Base-by-base conservation (phyloP, 345 rosid species). In the Hibiscus tridactylites region DNA sequence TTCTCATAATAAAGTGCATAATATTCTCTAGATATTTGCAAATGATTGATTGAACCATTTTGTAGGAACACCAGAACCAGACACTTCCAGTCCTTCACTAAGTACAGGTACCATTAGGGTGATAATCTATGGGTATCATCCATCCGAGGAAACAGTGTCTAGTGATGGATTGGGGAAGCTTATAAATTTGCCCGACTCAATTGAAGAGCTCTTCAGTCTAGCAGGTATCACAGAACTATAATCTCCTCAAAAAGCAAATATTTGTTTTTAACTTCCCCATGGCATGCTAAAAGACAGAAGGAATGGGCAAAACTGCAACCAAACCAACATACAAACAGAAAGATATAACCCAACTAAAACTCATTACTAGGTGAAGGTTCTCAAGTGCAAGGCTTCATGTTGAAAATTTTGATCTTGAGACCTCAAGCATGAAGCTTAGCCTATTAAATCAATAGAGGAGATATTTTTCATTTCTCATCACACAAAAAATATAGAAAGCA, bases 81-180 rank as follows among this genome's bases (percentile, higher is more conserved):
- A 71, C 75, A 75, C 63, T 47, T 71, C 70, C 17, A 50, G 59
- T 68, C 76, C 79, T 64, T 70, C 57, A 59, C 65, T 78, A 73
- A 83, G 74, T 60, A 71, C 68, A 80, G 59, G 44, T 19, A 79
- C 74, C 2, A 82, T 61, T 73, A 79, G 97, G 82, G 97, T 89
- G 76, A 88, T 88, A 70, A 88, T 91, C 63, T 93, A 91, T 56
- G 85, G 91, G 68, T 84, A 90, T 70, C 79, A 81, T 80, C 97
- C 97, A 42, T 76, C 80, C 56, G 74, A 84, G 80, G 77, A 63
- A 56, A 61, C 76, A 75, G 15, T 33, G 26, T 84, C 73, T 68
- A 78, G 77, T 71, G 84, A 78, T 70, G 37, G 60, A 10, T 69
- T 4, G 1, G 96, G 96, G 49, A 90, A 85, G 85, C 86, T 92